Evolutionary conservation across 2,329 filamentous ascomycete genomes (phyloP).

Genomic region (Podosphaera aphanis): DNA sequence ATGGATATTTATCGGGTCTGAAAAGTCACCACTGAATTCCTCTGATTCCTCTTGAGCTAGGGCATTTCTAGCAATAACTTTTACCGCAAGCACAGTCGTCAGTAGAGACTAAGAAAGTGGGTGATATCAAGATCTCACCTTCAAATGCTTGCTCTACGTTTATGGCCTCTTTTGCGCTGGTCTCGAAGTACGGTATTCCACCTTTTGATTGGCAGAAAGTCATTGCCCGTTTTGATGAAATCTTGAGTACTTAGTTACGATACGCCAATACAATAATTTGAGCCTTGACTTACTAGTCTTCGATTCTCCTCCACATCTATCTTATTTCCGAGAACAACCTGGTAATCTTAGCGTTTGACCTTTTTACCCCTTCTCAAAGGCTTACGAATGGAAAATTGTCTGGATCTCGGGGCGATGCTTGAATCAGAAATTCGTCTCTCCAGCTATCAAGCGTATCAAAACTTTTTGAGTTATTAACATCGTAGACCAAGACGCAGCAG

Average conservation of each 20-base stretch:
- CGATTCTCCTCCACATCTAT: conserved; percentile 97
- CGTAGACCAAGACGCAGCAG: conserved; percentile 93
- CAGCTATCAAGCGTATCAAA: conserved; percentile 97
- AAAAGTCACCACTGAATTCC: conserved; percentile 92
- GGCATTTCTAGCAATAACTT: conserved; percentile 89
- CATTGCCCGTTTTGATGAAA: conserved; percentile 86
- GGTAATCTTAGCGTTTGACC: conserved; percentile 3
- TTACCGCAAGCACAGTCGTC: conserved; percentile 1
- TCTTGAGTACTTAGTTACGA: conserved; percentile 24
- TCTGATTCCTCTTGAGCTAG: conserved; percentile 92
- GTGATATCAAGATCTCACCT: conserved; percentile 18
- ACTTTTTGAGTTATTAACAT: conserved; percentile 98
- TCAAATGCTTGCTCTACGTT: conserved; percentile 81
- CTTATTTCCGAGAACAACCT: conserved; percentile 96
- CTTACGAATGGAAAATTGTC: conserved; percentile 93
- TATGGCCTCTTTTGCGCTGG: conserved; percentile 92
- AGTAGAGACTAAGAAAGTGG: not conserved
- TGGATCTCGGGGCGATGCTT: conserved; percentile 85
- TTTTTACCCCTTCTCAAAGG: conserved; percentile 5
- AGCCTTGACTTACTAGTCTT: conserved; percentile 42
- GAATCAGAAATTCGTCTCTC: conserved; percentile 94
- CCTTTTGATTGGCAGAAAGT: conserved; percentile 96
- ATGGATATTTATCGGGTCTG: conserved; percentile 94
- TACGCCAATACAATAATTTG: not conserved
- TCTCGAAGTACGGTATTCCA: conserved; percentile 96